Evolutionary conservation across 2,329 filamentous ascomycete genomes (phyloP).

Genomic region (Fusarium humuli): DNA sequence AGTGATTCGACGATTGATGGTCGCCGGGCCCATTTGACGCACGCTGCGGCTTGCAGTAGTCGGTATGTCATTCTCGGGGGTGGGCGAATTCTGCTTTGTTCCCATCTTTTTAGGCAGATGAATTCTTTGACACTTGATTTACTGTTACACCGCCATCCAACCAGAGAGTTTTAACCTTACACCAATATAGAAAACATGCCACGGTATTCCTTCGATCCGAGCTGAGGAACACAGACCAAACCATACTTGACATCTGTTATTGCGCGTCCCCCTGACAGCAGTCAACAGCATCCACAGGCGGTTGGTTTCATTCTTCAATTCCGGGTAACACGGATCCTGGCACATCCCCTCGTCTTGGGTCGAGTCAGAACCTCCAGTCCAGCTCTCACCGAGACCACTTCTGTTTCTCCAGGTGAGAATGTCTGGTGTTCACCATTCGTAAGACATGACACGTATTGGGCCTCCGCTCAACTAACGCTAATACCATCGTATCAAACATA

Average conservation of each 20-base stretch:
- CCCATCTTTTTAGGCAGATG: conserved; percentile 43
- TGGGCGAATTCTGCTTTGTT: conserved; percentile 10
- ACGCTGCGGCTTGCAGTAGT: conserved; percentile 41
- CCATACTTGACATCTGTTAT: conserved; percentile 26
- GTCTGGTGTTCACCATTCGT: neutral
- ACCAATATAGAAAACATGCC: conserved; percentile 17
- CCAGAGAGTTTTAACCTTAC: conserved; percentile 8
- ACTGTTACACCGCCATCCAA: conserved; percentile 17
- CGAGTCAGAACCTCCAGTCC: conserved; percentile 20
- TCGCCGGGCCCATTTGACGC: conserved; percentile 9
- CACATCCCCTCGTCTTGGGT: conserved; percentile 13
- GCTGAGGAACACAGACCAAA: neutral
- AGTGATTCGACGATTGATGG: conserved; percentile 7
- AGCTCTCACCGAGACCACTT: conserved; percentile 37
- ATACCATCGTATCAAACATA: neutral
- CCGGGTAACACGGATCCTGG: conserved; percentile 25
- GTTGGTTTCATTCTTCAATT: conserved; percentile 14
- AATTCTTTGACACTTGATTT: conserved; percentile 30
- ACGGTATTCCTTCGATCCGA: neutral
- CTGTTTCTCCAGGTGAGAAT: conserved; percentile 17
- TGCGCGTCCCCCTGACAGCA: conserved; percentile 21
- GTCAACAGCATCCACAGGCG: neutral
- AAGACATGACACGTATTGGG: neutral
- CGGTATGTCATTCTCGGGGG: conserved; percentile 10
- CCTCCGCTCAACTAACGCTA: neutral